phyloP scores from a whole-genome alignment of 2,329 filamentous ascomycete genomes.

The Acrodontium crateriforme region DNA sequence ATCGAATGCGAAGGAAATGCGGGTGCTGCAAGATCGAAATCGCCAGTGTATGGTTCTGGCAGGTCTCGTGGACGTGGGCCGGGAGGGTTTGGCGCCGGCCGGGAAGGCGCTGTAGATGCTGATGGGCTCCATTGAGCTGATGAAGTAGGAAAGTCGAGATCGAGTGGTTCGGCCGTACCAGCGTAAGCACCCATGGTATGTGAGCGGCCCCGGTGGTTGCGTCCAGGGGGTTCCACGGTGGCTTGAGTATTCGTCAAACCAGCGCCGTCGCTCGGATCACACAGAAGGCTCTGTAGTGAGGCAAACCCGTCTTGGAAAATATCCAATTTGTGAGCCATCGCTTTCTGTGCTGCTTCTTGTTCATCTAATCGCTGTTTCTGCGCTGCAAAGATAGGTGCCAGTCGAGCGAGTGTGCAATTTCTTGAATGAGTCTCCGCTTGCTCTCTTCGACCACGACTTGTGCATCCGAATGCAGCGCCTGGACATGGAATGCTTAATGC shows the following conservation, averaged over 20 bases:
- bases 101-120: neutral
- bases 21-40: conserved; percentile 15
- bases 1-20: conserved; percentile 10
- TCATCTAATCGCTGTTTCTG: conserved; percentile 31
- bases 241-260: too few relatives aligned
- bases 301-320: conserved; percentile 31
- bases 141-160: too few relatives aligned
- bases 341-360: conserved; percentile 29
- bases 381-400: conserved; percentile 30
- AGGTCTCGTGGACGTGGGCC: conserved; percentile 11
- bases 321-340: conserved; percentile 29
- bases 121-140: too few relatives aligned
- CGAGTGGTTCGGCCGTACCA: neutral
- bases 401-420: conserved; percentile 31
- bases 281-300: conserved; percentile 30
- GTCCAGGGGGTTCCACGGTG: too few relatives aligned
- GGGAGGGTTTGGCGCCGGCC: conserved; percentile 7
- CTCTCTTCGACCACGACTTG: conserved; percentile 24
- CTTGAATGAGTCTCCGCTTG: conserved; percentile 27
- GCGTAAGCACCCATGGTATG: neutral
- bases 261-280: conserved; percentile 3
- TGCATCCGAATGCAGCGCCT: conserved; percentile 31
- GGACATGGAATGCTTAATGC: conserved; percentile 30
- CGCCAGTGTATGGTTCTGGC: conserved; percentile 11
- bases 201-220: too few relatives aligned